These are phyloP conservation scores for Luffa acutangula DNA, from an alignment of 306 rosid species.

Conservation along the genomic window DNA sequence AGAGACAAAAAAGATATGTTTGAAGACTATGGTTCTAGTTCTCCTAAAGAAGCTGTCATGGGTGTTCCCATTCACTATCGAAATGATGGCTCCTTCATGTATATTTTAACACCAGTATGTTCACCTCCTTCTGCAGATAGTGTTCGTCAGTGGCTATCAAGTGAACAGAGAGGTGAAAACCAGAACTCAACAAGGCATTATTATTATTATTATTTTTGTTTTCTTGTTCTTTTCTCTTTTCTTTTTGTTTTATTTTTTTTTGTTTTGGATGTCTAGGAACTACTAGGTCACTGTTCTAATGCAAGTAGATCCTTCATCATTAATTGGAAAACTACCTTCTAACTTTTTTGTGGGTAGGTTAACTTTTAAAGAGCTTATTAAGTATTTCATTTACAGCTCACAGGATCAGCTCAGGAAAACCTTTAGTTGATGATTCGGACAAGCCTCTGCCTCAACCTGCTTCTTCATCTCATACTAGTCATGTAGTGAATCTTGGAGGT, in stretches of 20 bases:
- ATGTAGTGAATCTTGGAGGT: constrained; percentile 14
- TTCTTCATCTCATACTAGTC: constrained; percentile 22
- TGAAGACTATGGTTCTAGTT: constrained; percentile 11
- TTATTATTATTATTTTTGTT: neutral
- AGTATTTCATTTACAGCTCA: constrained; percentile 21
- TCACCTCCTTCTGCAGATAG: constrained; percentile 59
- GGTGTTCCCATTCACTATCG: constrained; percentile 52
- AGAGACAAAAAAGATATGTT: constrained; percentile 24
- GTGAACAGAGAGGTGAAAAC: constrained; percentile 40
- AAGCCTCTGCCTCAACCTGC: constrained; percentile 22
- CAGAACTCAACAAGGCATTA: constrained; percentile 9
- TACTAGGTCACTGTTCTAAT: constrained; percentile 10
- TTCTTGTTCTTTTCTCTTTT: neutral
- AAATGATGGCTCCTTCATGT: constrained; percentile 69
- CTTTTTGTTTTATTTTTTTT: neutral
- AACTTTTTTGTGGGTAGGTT: constrained; percentile 1
- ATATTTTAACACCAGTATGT: constrained; percentile 50
- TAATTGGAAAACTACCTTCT: constrained; percentile 1
- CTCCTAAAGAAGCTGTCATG: constrained; percentile 26
- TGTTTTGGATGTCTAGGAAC: constrained; percentile 15
- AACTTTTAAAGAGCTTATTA: neutral
- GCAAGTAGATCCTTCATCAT: constrained; percentile 15
- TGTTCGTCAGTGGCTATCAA: constrained; percentile 58
- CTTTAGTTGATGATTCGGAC: constrained; percentile 22
- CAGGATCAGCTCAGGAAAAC: constrained; percentile 14